Base-by-base conservation (phyloP, 2,329 filamentous ascomycete genomes). In the Cercospora sojina region DNA sequence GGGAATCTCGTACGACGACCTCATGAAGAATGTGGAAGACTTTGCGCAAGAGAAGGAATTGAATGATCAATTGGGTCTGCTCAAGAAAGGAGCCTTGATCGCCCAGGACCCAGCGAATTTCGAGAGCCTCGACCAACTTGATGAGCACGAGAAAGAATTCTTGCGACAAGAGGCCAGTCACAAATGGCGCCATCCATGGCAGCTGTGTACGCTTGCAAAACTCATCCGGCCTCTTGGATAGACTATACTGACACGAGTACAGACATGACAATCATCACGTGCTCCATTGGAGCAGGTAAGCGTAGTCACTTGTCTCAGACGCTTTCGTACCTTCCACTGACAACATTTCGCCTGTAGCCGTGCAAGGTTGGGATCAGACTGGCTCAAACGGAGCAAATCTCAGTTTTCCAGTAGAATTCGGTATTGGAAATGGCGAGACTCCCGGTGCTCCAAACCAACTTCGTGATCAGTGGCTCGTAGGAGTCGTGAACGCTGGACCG, bases 401-500 rank as follows among this genome's bases (percentile, higher is more conserved):
- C 25, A 82, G 79, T 3, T 85, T 84, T 70, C 83, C 83, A 8
- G 18, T 65, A 6, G 75, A 71, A 25, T 77, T 77, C 53, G 75
- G 75, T 53, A 76, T 78, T 55, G 68, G 66, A 1, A 66, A 74
- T 31, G 64, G 67, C 56, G 69, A 71, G 3, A 69, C 61, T 41
- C 23, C 16, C 9, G 67, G 55, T 8, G 62, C 62, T 49, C 76
- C 75, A 49, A 78, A 79, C 25, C 80, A 80, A 35, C 75, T 77
- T 4, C 77, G 76, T 43, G 84, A 88, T 72, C 80, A 80, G 18
- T 87, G 85, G 81, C 80, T 91, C 35, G 81, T 91, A n/a, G 90
- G 90, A 53, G 78, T 91, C 2, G 80, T 92, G 68, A 92, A 92
- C 68, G 81, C 85, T 23, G 83, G 80, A 57, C 80, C 84, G 0